phyloP scores from a whole-genome alignment of 306 rosid species.

The Acacia acuminata region DNA sequence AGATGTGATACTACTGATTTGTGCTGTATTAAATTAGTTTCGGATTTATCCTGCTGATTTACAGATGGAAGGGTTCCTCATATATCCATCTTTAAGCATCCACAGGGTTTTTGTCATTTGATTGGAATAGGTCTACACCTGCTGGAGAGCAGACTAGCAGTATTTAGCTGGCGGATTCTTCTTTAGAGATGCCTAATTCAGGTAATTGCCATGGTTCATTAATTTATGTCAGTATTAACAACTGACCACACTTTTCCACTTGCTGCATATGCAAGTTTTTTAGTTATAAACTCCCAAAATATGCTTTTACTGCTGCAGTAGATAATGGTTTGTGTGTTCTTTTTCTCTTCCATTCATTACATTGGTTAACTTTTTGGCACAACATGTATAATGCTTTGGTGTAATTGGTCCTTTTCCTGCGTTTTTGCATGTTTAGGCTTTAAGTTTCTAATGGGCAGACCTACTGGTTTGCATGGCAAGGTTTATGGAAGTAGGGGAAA shows the following conservation, averaged over 20 bases:
- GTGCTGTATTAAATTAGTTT: constrained; percentile 26
- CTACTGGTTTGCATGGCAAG: constrained; percentile 52
- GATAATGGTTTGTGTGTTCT: neutral
- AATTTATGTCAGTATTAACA: constrained; percentile 24
- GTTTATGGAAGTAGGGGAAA: neutral
- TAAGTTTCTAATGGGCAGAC: constrained; percentile 5
- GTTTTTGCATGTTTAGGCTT: neutral
- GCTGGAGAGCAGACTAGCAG: constrained; percentile 37
- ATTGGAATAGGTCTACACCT: constrained; percentile 34
- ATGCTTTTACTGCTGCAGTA: neutral
- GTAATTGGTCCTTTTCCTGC: neutral
- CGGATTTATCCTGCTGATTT: neutral
- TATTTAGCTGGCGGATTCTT: constrained; percentile 24
- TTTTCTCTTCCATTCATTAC: neutral
- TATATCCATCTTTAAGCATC: constrained; percentile 32
- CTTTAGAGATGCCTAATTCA: constrained; percentile 33
- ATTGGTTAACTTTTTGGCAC: neutral
- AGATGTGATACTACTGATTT: constrained; percentile 13
- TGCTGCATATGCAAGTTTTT: too few relatives aligned
- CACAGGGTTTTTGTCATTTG: constrained; percentile 28
- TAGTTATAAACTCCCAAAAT: neutral
- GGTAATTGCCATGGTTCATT: constrained; percentile 39
- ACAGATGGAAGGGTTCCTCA: constrained; percentile 30
- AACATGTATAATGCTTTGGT: neutral
- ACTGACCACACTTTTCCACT: too few relatives aligned